A percentile compares a stretch with the other conserved stretches of the same genome.
Evolutionary conservation across 176 grass and related monocot genomes (phyloP).

Genomic region (Eleusine coracana): DNA sequence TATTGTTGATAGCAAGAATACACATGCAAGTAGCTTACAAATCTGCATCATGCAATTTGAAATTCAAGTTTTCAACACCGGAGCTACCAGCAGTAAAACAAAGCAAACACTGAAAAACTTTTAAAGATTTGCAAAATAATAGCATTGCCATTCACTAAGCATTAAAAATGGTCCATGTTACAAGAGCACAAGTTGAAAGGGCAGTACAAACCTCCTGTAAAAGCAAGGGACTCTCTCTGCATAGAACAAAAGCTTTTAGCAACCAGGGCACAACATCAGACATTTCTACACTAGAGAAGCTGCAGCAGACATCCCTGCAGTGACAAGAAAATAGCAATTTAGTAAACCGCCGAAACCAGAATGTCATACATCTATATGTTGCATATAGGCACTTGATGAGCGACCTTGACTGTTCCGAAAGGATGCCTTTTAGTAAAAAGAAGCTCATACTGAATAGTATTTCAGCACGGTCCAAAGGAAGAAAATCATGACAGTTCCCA

Average conservation of each 20-base stretch:
- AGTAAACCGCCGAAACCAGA: constrained; percentile 23
- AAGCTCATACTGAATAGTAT: constrained; percentile 76
- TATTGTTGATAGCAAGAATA: constrained; percentile 69
- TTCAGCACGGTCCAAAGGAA: constrained; percentile 69
- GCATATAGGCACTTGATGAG: constrained; percentile 11
- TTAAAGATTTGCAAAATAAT: constrained; percentile 9
- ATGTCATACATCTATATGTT: constrained; percentile 2
- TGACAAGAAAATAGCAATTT: constrained; percentile 17
- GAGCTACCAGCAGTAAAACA: not conserved
- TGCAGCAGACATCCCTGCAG: constrained; percentile 64
- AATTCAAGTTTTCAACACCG: constrained; percentile 15
- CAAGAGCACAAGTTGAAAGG: constrained; percentile 17
- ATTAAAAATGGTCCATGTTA: constrained; percentile 12
- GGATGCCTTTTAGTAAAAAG: constrained; percentile 58
- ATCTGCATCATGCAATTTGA: constrained; percentile 48
- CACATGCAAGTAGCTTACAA: constrained; percentile 70
- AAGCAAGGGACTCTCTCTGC: constrained; percentile 64
- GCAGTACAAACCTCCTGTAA: constrained; percentile 69
- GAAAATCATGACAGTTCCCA: constrained; percentile 45
- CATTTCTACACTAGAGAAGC: constrained; percentile 60
- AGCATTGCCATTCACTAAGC: constrained; percentile 13
- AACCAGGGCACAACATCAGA: constrained; percentile 65
- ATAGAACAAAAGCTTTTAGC: constrained; percentile 79
- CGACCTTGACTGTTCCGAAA: constrained; percentile 71
- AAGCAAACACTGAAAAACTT: constrained; percentile 1